A percentile compares a stretch with the other conserved stretches of the same genome.
Evolutionary conservation across 352 stramenopile genomes (phyloP).

Genomic region (Pythium aphanidermatum): DNA sequence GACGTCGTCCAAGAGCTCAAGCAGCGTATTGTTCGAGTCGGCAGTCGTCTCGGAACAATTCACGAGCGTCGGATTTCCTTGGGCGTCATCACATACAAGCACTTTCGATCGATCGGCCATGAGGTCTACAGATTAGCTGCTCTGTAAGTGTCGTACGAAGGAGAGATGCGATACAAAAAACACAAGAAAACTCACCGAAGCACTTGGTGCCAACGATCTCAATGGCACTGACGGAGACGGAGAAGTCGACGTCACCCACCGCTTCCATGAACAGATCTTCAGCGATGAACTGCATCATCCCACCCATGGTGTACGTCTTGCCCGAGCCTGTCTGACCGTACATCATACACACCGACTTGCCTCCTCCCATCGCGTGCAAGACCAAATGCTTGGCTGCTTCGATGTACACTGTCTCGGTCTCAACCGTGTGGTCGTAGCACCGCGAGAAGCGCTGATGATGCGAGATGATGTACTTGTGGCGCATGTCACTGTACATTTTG

Average conservation of each 20-base stretch:
- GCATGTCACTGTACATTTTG: slow-evolving; percentile 90
- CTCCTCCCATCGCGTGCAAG: slow-evolving; percentile 52
- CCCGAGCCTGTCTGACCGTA: slow-evolving; percentile 62
- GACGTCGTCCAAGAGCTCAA: slow-evolving; percentile 53
- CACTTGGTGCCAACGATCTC: slow-evolving; percentile 67
- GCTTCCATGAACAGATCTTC: slow-evolving; percentile 59
- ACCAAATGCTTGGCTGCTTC: slow-evolving; percentile 62
- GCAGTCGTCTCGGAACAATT: slow-evolving; percentile 48
- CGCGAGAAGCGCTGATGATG: slow-evolving; percentile 69
- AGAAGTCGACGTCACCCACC: slow-evolving; percentile 43
- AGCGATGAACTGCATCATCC: slow-evolving; percentile 68
- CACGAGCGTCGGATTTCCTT: slow-evolving; percentile 56
- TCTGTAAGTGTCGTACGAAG: too few species aligned
- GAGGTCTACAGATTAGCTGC: slow-evolving; percentile 38
- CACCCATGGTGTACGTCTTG: slow-evolving; percentile 85
- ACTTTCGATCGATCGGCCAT: slow-evolving; percentile 47
- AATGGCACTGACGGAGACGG: slow-evolving; percentile 39
- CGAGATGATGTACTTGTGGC: slow-evolving; percentile 80
- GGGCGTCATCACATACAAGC: slow-evolving; percentile 62
- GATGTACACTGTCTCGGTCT: slow-evolving; percentile 74
- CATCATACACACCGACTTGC: slow-evolving; percentile 80
- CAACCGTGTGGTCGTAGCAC: slow-evolving; percentile 65
- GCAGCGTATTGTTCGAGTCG: slow-evolving; percentile 52
- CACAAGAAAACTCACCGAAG: slow-evolving; percentile 27
- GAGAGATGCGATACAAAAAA: too few species aligned